These are phyloP conservation scores for Fusarium sp. DNA, from an alignment of 2,329 filamentous ascomycete species.

Conservation along the genomic window DNA sequence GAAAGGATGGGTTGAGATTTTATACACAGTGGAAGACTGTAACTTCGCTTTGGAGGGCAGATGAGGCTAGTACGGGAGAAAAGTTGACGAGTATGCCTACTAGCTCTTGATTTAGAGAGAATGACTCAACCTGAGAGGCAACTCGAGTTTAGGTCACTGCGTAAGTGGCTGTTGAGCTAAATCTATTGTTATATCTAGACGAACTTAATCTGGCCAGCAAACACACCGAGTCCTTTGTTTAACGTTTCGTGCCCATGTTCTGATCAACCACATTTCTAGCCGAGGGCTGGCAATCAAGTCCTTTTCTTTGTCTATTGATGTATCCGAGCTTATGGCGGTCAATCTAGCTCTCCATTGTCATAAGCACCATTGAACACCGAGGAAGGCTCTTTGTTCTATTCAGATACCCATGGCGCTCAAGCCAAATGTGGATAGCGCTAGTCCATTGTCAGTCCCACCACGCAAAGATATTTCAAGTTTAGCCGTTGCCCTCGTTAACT, in stretches of 20 bases:
- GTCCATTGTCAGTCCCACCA: neutral
- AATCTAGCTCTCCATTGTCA: neutral
- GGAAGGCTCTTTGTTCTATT: neutral
- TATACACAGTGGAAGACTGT: slow-evolving; percentile 96
- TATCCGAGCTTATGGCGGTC: neutral
- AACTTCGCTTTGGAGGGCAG: slow-evolving; percentile 77
- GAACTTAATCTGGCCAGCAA: neutral
- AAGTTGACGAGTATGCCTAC: slow-evolving; percentile 34
- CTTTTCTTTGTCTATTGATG: neutral
- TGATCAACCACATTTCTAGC: neutral
- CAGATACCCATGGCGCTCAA: neutral
- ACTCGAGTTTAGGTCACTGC: too few species aligned
- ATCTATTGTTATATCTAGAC: neutral
- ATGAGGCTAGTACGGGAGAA: slow-evolving; percentile 26
- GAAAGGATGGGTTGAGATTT: slow-evolving; percentile 85
- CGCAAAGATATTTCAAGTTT: neutral
- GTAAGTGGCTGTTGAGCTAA: neutral
- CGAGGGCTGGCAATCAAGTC: neutral
- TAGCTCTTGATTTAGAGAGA: neutral
- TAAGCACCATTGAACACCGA: neutral
- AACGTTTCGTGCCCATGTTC: neutral
- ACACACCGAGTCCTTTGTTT: neutral
- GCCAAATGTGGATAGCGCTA: neutral
- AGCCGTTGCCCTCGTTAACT: too few species aligned
- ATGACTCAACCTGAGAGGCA: neutral